Evolutionary conservation across 768 basidiomycete genomes (phyloP), one percentile per base, ranked within the genome.

Genomic region (Lactifluus pinguis): DNA sequence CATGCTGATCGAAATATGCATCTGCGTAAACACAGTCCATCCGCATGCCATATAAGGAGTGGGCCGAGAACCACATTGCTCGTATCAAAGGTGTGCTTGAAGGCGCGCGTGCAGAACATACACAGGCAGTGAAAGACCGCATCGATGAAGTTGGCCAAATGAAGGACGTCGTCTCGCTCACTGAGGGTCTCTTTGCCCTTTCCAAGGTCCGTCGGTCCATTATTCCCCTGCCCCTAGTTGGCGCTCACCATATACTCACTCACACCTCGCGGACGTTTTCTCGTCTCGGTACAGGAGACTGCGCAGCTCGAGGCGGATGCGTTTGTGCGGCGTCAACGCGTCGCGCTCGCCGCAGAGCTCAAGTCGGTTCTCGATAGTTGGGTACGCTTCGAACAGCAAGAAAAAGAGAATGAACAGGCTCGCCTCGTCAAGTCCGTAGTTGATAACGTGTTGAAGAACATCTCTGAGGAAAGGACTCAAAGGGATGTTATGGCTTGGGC

Each of bases 301-400:
- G 95, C 95, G 53, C 76, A 84, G 68, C 79, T 97, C 68, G 97
- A 99, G 76, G 79, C 86, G 61, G 85, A 90, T 68, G 85, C 89
- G 60, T 99, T 98, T 69, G 85, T 88, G 49, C 90, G 92, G 71
- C 82, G 84, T 68, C 97, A 99, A 79, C 88, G 92, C 74, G 84
- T 87, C 61, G 85, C 83, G 47, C 77, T 98, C 70, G 85, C 94
- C 34, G 65, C 88, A 48, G 97, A 99, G 77, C 77, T 98, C 70
- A 98, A 98, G 77, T 69, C 86, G 34, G 95, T 98, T 44, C 84
- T 99, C 59, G 97, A 98, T 79, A 91, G 89, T 73, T 97, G 95
- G 95, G 95, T 94, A 59, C 89, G 97, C 72, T 94, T 86, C 76
- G 95, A 98, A 79, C 95, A 97, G 72, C 92, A 95, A 72, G 80